phyloP scores from a whole-genome alignment of 2,329 filamentous ascomycete genomes.

The Clonostachys sp. region DNA sequence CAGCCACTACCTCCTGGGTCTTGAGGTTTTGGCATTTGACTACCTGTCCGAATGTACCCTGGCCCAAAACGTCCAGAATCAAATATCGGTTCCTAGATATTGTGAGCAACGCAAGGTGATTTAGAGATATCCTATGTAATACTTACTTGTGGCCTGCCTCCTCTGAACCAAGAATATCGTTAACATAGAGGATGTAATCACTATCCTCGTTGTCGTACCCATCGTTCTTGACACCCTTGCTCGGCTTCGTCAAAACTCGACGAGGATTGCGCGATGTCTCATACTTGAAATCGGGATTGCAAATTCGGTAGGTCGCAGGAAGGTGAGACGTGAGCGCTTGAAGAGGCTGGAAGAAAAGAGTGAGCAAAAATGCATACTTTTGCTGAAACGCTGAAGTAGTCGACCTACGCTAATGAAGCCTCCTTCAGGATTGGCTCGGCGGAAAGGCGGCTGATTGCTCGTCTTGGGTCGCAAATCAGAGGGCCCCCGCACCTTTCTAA shows the following conservation, averaged over 20 bases:
- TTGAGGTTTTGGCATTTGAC: slow-evolving; percentile 99
- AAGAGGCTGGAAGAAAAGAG: slow-evolving; percentile 59
- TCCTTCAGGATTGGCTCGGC: slow-evolving; percentile 91
- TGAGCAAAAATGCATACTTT: slow-evolving; percentile 6
- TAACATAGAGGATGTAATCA: slow-evolving; percentile 98
- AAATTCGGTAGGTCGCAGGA: slow-evolving; percentile 94
- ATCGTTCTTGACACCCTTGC: slow-evolving; percentile 97
- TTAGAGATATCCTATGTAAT: neutral
- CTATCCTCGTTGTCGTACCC: slow-evolving; percentile 99
- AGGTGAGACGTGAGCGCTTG: slow-evolving; percentile 93
- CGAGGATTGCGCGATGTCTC: slow-evolving; percentile 96
- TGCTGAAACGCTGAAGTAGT: neutral
- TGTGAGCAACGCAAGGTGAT: neutral
- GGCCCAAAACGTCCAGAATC: slow-evolving; percentile 92
- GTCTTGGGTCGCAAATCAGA: slow-evolving; percentile 77
- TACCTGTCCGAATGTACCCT: slow-evolving; percentile 97
- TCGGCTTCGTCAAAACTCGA: slow-evolving; percentile 93
- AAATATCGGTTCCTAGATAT: slow-evolving; percentile 80
- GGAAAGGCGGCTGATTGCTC: slow-evolving; percentile 83
- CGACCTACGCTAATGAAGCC: slow-evolving; percentile 89
- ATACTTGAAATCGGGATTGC: slow-evolving; percentile 97
- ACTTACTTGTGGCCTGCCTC: slow-evolving; percentile 93
- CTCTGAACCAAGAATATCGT: slow-evolving; percentile 95
- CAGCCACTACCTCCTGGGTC: slow-evolving; percentile 96
- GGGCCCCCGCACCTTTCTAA: slow-evolving; percentile 70